Percentiles rank a stretch among this genome's conserved stretches.
Evolutionary conservation across 1,284 basidiomycete species (phyloP).

Genomic region (Vanrija sp.): DNA sequence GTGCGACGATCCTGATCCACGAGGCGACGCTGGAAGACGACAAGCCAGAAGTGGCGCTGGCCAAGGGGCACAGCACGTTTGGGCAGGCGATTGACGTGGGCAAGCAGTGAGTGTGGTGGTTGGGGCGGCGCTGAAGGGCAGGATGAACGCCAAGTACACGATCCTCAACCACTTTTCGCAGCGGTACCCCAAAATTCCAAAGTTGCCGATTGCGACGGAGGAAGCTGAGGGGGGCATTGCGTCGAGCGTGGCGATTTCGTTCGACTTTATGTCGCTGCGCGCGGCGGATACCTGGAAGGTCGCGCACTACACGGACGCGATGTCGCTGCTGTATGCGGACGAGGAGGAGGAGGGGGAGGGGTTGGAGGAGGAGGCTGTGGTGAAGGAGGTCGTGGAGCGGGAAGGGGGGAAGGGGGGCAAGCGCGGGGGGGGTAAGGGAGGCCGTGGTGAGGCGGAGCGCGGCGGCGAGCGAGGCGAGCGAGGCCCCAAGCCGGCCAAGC

Average conservation of each 20-base stretch:
- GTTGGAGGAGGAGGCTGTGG: conserved; percentile 20
- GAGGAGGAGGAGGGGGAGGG: conserved; percentile 59
- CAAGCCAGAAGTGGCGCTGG: conserved; percentile 64
- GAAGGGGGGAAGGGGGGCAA: not conserved
- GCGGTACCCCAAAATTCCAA: conserved; percentile 82
- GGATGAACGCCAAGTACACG: conserved; percentile 76
- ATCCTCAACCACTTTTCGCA: conserved; percentile 94
- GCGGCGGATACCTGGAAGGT: conserved; percentile 79
- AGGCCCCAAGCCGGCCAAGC: not conserved
- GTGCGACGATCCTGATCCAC: conserved; percentile 81
- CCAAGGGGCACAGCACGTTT: conserved; percentile 84
- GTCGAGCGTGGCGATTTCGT: conserved; percentile 64
- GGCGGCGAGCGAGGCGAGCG: not conserved
- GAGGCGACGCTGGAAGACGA: conserved; percentile 85
- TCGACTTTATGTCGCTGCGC: conserved; percentile 70
- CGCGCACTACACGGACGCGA: conserved; percentile 64
- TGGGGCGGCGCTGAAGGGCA: conserved; percentile 33
- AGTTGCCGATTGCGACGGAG: conserved; percentile 30
- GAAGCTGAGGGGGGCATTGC: conserved; percentile 15
- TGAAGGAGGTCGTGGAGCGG: not conserved
- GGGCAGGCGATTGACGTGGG: conserved; percentile 80
- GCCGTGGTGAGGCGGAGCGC: not conserved
- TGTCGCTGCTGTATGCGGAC: conserved; percentile 63
- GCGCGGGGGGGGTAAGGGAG: not conserved
- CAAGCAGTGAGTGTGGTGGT: conserved; percentile 55